Base-by-base conservation (phyloP, 306 rosid species). In the Medicago arabica region DNA sequence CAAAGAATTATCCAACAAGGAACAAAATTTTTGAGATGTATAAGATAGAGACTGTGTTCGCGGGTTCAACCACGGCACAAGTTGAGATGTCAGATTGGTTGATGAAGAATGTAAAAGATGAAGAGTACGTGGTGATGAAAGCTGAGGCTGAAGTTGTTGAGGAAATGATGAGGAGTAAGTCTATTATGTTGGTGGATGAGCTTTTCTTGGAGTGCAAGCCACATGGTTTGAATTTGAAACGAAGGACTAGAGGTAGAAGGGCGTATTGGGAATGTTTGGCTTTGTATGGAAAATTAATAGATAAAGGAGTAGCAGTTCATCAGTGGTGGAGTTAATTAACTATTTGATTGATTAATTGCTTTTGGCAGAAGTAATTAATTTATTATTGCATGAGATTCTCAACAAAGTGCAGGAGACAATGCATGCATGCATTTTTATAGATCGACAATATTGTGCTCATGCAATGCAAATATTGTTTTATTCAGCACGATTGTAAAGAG, bases 251-350 rank as follows among this genome's bases (percentile, higher is more conserved):
- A 53, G 83, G 85, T 5, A 69, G 83, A 18, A 86, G 88, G 75
- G 93, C 98, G 16, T 93, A 93, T 47, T 93, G 97, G 97, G 89
- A 93, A 72, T 93, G 96, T 50, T 81, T 93, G 84, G 97, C 97
- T 1, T 69, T 93, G 83, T 93, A 93, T 53, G 96, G 98, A 8
- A 88, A 79, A 65, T 82, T 93, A 12, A 87, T 92, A 38, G 97
- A 93, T 64, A 88, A 88, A 87, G 96, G 98, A 31, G 93, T 93
- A 38, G 97, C 96, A 12, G 97, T 93, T 74, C 97, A 93, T 72
- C 98, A 93, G 8, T 93, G 98, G 98, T 91, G 97, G 93, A 96
- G 89, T 71, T 90, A 31, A 38, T 60, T 59, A 10, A 15, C 64
- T 89, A 14, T 10, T 69, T 60, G 4, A 23, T 59, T 41, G 21